phyloP scores from a whole-genome alignment of 345 rosid genomes.

The Nephelium lappaceum region DNA sequence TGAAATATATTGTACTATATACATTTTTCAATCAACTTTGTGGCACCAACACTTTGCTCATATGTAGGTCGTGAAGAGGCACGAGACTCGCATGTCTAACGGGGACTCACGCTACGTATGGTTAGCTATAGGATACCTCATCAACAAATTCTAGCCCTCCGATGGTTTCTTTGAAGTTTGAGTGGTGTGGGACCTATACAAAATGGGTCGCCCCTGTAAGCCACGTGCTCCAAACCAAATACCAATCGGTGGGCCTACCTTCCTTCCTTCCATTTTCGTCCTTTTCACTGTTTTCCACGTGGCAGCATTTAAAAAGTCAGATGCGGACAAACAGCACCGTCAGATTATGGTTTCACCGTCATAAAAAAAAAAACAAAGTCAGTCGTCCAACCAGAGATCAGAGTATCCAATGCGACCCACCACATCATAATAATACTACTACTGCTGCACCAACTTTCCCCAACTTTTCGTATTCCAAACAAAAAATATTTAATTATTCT shows the following conservation, averaged over 20 bases:
- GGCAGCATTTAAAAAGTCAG: slow-evolving; percentile 1
- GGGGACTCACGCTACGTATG: neutral
- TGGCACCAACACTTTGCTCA: neutral
- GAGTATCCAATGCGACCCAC: slow-evolving; percentile 24
- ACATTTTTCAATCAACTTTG: no score
- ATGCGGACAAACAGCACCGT: slow-evolving; percentile 11
- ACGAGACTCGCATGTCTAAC: slow-evolving; percentile 16
- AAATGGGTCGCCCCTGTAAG: neutral
- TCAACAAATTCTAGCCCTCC: neutral
- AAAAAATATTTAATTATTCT: neutral
- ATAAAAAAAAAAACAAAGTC: neutral
- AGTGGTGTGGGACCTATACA: neutral
- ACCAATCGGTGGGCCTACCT: neutral
- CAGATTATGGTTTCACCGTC: neutral
- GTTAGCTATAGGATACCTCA: neutral
- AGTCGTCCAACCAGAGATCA: neutral
- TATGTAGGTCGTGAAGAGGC: slow-evolving; percentile 1
- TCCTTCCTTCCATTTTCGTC: neutral
- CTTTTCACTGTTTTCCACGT: neutral
- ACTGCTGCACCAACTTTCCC: neutral
- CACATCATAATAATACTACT: neutral
- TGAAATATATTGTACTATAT: no score
- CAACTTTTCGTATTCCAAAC: slow-evolving; percentile 8
- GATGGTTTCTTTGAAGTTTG: neutral
- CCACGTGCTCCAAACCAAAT: slow-evolving; percentile 6